Conservation (phyloP, 2,329 filamentous ascomycete genomes). For the Fusarium agapanthi region DNA sequence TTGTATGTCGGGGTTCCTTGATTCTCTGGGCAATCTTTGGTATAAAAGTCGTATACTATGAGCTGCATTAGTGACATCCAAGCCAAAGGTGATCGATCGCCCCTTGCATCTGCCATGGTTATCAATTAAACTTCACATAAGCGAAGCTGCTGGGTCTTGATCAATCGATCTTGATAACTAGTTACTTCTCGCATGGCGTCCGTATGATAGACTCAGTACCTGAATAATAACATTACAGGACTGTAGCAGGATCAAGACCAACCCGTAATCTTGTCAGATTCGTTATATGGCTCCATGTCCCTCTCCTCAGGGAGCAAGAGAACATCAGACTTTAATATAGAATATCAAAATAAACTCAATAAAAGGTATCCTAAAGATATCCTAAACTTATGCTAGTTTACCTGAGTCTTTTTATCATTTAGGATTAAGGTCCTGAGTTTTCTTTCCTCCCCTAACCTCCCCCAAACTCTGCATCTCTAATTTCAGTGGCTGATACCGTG, state of each 20-base stretch:
- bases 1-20: neutral
- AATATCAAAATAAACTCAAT: too few species aligned
- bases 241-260: neutral
- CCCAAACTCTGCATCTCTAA: neutral
- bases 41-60: neutral
- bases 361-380: too few species aligned
- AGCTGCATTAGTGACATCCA: neutral
- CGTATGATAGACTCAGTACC: neutral
- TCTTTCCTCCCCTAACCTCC: neutral
- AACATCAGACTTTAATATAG: too few species aligned
- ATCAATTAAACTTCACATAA: neutral
- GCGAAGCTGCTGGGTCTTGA: neutral
- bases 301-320: neutral
- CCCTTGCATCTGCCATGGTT: neutral
- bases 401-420: too few species aligned
- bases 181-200: neutral
- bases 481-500: slow-evolving; percentile 8
- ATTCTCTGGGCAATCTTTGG: neutral
- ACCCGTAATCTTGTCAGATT: neutral
- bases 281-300: neutral
- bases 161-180: neutral
- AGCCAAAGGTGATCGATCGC: neutral
- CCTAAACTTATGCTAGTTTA: too few species aligned
- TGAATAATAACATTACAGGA: neutral
- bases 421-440: too few species aligned